Evolutionary conservation across 2,329 filamentous ascomycete genomes (phyloP).

Genomic region (Cytospora leucostoma): DNA sequence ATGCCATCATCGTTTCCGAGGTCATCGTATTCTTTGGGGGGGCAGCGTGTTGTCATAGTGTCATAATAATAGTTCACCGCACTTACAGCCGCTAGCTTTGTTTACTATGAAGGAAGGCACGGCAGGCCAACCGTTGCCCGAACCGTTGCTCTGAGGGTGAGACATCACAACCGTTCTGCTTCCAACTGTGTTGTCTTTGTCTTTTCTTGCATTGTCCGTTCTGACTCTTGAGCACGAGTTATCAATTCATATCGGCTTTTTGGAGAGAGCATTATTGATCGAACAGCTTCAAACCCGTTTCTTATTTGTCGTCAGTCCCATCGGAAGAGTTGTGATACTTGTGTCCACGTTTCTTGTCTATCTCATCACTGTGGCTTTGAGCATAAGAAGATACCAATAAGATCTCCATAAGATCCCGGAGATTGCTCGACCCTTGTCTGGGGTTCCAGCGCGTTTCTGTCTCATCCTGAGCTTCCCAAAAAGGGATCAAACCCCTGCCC

Average conservation of each 20-base stretch:
- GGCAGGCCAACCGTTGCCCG: background rate
- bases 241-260: background rate
- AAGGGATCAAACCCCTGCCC: conserved; percentile 12
- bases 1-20: background rate
- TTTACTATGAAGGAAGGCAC: background rate
- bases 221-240: background rate
- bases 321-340: background rate
- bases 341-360: background rate
- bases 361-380: conserved; percentile 17
- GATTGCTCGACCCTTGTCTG: conserved; percentile 21
- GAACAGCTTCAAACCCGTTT: background rate
- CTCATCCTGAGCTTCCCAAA: conserved; percentile 15
- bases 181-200: background rate
- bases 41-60: too few relatives aligned
- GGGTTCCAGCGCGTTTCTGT: conserved; percentile 18
- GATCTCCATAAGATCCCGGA: background rate
- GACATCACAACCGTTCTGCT: background rate
- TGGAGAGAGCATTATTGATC: conserved; percentile 1
- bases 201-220: background rate
- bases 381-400: too few relatives aligned
- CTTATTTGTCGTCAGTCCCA: background rate
- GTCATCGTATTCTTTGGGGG: background rate
- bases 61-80: background rate
- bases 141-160: background rate
- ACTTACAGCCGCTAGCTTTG: conserved; percentile 1